Conservation (phyloP, 768 basidiomycete genomes). For the Leucocoprinus sp. region DNA sequence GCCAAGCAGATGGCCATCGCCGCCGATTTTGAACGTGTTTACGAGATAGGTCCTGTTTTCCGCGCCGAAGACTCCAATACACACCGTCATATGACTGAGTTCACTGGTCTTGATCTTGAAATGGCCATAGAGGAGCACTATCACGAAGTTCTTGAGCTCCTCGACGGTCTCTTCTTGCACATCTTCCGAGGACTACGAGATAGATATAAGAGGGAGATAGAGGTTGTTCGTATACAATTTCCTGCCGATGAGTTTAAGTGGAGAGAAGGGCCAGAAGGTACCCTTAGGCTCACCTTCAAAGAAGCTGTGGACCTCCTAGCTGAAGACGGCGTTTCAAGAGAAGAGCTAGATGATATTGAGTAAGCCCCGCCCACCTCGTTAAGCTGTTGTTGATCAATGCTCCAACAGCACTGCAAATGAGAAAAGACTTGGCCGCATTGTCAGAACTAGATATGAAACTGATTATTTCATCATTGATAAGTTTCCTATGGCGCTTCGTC, state of each 20-base stretch:
- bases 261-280: constrained; percentile 85
- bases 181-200: constrained; percentile 82
- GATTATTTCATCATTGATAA: constrained; percentile 99
- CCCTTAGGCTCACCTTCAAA: constrained; percentile 75
- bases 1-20: constrained; percentile 99
- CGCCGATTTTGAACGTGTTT: constrained; percentile 96
- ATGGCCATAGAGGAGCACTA: constrained; percentile 99
- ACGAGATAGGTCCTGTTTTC: constrained; percentile 95
- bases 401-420: constrained; percentile 82
- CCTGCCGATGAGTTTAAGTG: constrained; percentile 95
- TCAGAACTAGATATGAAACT: constrained; percentile 90
- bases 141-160: constrained; percentile 90
- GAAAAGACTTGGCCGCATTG: constrained; percentile 81
- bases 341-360: constrained; percentile 86
- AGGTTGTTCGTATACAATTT: constrained; percentile 75
- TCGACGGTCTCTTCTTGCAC: constrained; percentile 78
- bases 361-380: constrained; percentile 24
- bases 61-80: constrained; percentile 97
- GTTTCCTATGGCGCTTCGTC: constrained; percentile 91
- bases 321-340: constrained; percentile 76
- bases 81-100: constrained; percentile 97
- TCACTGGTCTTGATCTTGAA: constrained; percentile 97
- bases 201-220: constrained; percentile 76
- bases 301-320: constrained; percentile 84
- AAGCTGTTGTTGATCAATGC: constrained; percentile 5